These are phyloP conservation scores for Closterium sp. DNA, from an alignment of 139 green algal species.

Conservation along the genomic window DNA sequence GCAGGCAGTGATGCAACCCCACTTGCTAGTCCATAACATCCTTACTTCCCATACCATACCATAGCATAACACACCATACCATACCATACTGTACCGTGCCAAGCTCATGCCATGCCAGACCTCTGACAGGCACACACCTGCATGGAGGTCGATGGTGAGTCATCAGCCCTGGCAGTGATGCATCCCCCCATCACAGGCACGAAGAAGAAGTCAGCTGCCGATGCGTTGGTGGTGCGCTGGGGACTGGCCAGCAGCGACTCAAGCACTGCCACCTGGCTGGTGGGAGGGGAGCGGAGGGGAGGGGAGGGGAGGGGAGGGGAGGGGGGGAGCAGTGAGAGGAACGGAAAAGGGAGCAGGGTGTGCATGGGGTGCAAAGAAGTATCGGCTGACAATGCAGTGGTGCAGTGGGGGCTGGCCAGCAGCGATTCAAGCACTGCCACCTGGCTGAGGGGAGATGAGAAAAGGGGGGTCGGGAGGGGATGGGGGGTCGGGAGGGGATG, in stretches of 20 bases:
- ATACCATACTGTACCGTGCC: neutral
- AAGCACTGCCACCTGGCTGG: neutral
- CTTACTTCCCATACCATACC: neutral
- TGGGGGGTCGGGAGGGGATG: no score
- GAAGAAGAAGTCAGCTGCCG: constrained; percentile 31
- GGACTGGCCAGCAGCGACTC: constrained; percentile 17
- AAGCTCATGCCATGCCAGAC: neutral
- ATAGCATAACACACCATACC: neutral
- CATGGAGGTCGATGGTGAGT: constrained; percentile 12
- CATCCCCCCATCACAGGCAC: constrained; percentile 19
- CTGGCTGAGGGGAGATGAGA: no score
- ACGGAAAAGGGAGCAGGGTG: no score
- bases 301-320: no score
- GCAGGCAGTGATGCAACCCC: neutral
- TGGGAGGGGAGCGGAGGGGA: no score
- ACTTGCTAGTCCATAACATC: neutral
- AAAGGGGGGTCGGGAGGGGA: no score
- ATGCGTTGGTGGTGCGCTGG: constrained; percentile 28
- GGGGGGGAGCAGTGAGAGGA: no score
- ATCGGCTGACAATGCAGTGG: constrained; percentile 12
- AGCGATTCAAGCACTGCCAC: neutral
- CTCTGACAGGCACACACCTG: neutral
- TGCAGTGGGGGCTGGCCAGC: constrained; percentile 17
- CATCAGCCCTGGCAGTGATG: constrained; percentile 7
- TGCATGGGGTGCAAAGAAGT: no score